Percentiles rank a stretch among this genome's conserved stretches.
These are phyloP conservation scores for Mycena filopes DNA, from an alignment of 768 basidiomycete genomes.

Conservation along the genomic window DNA sequence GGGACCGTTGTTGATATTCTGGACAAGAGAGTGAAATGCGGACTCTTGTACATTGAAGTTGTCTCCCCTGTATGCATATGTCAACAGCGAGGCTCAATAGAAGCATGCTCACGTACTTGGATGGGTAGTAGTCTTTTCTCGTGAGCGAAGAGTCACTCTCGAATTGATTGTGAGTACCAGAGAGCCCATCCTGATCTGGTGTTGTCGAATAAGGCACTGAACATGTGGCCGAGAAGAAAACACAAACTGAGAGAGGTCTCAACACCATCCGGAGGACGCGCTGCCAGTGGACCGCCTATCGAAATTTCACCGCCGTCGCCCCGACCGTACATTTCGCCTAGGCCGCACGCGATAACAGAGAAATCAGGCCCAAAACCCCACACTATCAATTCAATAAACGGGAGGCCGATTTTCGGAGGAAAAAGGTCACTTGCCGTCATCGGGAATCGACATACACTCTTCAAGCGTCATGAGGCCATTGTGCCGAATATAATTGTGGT, in stretches of 20 bases:
- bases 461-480: not conserved
- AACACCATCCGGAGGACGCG: not conserved
- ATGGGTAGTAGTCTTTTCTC: not conserved
- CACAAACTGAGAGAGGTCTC: not conserved
- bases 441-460: not conserved
- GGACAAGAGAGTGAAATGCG: not conserved
- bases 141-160: slow-evolving; percentile 4
- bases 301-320: not conserved
- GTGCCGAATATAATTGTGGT: slow-evolving; percentile 1
- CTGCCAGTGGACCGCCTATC: not conserved
- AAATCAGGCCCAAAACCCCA: not conserved
- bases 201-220: not conserved
- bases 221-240: not conserved
- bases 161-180: slow-evolving; percentile 9
- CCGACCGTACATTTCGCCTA: not conserved
- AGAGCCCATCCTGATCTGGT: not conserved
- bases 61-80: not conserved
- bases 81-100: not conserved
- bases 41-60: not conserved
- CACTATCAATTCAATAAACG: not conserved
- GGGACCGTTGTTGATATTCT: not conserved
- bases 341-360: not conserved
- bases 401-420: too few species aligned
- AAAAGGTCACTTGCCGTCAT: not conserved
- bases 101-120: not conserved